Percentiles rank a stretch among this genome's conserved stretches.
Conservation (phyloP, 441 rosid species). For the Pelargonium australe region DNA sequence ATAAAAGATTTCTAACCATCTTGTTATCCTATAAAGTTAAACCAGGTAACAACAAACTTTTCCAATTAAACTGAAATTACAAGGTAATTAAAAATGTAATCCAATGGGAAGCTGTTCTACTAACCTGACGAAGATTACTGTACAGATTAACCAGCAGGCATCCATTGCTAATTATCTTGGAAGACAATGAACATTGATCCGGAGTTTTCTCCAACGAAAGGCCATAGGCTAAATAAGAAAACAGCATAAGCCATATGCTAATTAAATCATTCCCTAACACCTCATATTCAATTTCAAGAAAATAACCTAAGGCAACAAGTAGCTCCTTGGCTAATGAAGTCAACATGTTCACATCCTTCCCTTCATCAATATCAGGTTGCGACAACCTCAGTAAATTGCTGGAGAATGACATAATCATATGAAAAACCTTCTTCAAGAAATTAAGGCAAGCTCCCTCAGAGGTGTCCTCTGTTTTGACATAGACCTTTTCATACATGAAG, state of each 20-base stretch:
- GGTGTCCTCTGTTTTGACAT: conserved; percentile 69
- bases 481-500: conserved; percentile 47
- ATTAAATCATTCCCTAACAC: conserved; percentile 61
- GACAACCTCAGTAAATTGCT: conserved; percentile 32
- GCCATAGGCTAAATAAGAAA: conserved; percentile 51
- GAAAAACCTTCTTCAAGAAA: conserved; percentile 62
- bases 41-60: conserved; percentile 8
- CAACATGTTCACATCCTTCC: conserved; percentile 33
- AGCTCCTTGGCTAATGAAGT: conserved; percentile 45
- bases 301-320: conserved; percentile 43
- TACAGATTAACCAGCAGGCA: conserved; percentile 72
- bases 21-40: not conserved
- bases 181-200: conserved; percentile 34
- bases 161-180: conserved; percentile 46
- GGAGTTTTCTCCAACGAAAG: conserved; percentile 32
- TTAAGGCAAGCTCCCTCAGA: conserved; percentile 71
- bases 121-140: conserved; percentile 91
- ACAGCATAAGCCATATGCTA: conserved; percentile 57
- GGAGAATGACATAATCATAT: conserved; percentile 45
- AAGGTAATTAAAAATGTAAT: conserved; percentile 7
- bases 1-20: too few relatives aligned
- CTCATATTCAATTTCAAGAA: conserved; percentile 77
- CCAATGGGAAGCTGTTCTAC: conserved; percentile 23
- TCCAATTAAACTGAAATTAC: not conserved
- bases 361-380: conserved; percentile 23